Base-by-base conservation (phyloP, 1,139 yeast genomes). In the Hyphopichia khmerensis region DNA sequence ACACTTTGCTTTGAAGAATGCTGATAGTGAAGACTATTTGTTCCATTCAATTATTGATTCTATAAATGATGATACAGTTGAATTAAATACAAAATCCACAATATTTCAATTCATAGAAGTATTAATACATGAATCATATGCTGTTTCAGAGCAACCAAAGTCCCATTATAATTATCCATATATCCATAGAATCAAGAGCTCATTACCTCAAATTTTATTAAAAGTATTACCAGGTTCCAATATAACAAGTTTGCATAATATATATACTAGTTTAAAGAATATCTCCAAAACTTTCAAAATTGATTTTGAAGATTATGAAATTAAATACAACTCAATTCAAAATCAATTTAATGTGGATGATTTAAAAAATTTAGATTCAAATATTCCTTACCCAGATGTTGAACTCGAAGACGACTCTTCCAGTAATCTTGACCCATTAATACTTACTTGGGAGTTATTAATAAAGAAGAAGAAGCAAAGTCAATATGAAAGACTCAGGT, bases 31-130 rank as follows among this genome's bases (percentile, higher is more conserved):
- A 50, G 95, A 87, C 53, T 90, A 86, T 56, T 67, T 89, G 46
- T 83, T 83, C 56, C 82, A 87, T 1, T 79, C 87, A 43, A 77
- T 88, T 14, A 57, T 86, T 23, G 91, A 84, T 45, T 80, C 82
- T n/a, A 61, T 88, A n/a, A 72, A 75, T 35, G 79, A 72, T 44
- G 53, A 57, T 5, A 51, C 52, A 17, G 58, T 69, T 5, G 84
- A 83, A 49, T 57, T 87, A 35, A 86, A 86, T 54, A 67, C 77
- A 32, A 73, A 87, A 45, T 69, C 87, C 33, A 86, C 86, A 49
- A 73, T 86, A 11, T 73, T 88, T 45, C 87, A 81, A 56, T 82
- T 87, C 52, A 60, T 88, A 2, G 93, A 86, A 47, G 76, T 82
- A 7, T 62, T 87, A 33, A 61, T 78, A 7, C 57, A 60, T 34